Percentiles rank a stretch among this genome's conserved stretches.
These are phyloP conservation scores for Fusarium cyanostomum DNA, from an alignment of 2,329 filamentous ascomycete species.

Conservation along the genomic window DNA sequence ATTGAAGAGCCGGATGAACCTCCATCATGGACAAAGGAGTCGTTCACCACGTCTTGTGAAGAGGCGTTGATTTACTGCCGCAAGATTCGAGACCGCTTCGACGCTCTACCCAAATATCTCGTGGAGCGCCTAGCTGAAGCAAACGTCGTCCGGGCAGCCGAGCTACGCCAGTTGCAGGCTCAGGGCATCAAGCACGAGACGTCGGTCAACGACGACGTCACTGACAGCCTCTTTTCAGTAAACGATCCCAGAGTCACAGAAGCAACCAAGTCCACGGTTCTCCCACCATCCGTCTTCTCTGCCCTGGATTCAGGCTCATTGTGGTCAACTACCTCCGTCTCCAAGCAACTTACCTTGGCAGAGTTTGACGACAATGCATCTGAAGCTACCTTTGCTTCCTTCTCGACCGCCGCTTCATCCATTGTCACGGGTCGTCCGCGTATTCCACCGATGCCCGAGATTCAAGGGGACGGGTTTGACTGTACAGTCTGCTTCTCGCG, in stretches of 20 bases:
- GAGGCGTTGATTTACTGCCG: neutral
- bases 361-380: conserved; percentile 2
- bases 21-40: neutral
- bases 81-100: neutral
- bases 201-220: neutral
- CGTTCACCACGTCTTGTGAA: neutral
- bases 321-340: neutral
- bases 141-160: neutral
- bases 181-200: neutral
- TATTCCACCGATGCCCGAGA: neutral
- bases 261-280: neutral
- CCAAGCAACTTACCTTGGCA: neutral
- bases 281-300: neutral
- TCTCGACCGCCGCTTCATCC: conserved; percentile 1
- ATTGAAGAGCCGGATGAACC: neutral
- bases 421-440: neutral
- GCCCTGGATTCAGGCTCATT: neutral
- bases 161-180: neutral
- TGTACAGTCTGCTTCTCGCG: neutral
- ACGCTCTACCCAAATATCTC: neutral
- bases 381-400: conserved; percentile 1
- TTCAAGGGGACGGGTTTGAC: neutral
- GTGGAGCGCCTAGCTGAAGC: neutral
- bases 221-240: neutral
- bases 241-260: neutral